Conservation (phyloP, 2,329 filamentous ascomycete genomes). For the Arthrinium puccinioides region DNA sequence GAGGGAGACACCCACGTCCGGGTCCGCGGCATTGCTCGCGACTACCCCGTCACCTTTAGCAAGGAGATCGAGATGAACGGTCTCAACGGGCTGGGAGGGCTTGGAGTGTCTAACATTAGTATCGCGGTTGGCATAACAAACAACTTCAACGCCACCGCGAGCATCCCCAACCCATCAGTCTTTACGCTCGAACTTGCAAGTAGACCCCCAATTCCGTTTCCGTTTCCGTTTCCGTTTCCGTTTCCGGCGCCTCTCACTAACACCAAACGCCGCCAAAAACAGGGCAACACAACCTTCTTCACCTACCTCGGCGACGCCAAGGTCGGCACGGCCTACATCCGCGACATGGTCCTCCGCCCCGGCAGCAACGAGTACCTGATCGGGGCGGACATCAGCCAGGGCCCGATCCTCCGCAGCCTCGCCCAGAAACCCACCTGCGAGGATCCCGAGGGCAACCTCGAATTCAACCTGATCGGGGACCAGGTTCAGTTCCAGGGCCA, state of each 20-base stretch:
- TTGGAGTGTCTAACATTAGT: slow-evolving; percentile 41
- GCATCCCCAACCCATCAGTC: slow-evolving; percentile 57
- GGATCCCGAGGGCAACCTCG: slow-evolving; percentile 36
- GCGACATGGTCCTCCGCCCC: slow-evolving; percentile 46
- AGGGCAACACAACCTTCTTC: slow-evolving; percentile 58
- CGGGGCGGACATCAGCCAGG: slow-evolving; percentile 45
- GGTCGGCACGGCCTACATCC: slow-evolving; percentile 50
- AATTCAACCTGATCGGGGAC: slow-evolving; percentile 47
- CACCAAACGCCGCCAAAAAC: no score
- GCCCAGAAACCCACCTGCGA: slow-evolving; percentile 41
- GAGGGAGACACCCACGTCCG: slow-evolving; percentile 44
- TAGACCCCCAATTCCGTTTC: no score
- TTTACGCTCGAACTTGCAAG: slow-evolving; percentile 58
- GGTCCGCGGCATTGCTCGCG: slow-evolving; percentile 39
- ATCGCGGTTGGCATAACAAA: slow-evolving; percentile 36
- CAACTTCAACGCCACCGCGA: slow-evolving; percentile 54
- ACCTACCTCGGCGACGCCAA: slow-evolving; percentile 43
- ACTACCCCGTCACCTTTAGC: slow-evolving; percentile 45
- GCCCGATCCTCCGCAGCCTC: slow-evolving; percentile 37
- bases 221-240: no score
- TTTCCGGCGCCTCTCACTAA: no score
- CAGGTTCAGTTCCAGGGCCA: slow-evolving; percentile 44
- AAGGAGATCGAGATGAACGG: slow-evolving; percentile 46
- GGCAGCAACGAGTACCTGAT: slow-evolving; percentile 51
- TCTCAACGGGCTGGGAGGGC: slow-evolving; percentile 48